phyloP scores from a whole-genome alignment of 2,329 filamentous ascomycete species.

The Thelonectria olida region DNA sequence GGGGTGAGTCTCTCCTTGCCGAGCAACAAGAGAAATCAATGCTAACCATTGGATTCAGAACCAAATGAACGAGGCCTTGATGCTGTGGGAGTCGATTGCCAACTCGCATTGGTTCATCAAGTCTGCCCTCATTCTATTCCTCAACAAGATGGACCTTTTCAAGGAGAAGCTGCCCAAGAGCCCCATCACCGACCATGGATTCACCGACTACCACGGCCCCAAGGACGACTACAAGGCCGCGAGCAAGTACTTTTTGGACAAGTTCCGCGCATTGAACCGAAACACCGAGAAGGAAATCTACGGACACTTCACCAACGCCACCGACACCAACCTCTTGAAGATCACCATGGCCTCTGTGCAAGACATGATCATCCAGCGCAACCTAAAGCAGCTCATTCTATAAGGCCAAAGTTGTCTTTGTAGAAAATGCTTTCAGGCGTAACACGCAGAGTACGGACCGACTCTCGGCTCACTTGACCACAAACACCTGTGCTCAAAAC shows the following conservation, averaged over 20 bases:
- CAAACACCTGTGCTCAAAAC: not conserved
- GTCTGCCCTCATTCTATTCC: conserved; percentile 83
- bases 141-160: conserved; percentile 91
- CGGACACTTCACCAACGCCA: conserved; percentile 70
- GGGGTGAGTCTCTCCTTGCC: conserved; percentile 69
- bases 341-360: conserved; percentile 88
- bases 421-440: not conserved
- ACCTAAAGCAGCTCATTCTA: conserved; percentile 78
- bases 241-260: conserved; percentile 83
- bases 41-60: conserved; percentile 63
- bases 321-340: conserved; percentile 79
- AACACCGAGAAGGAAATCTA: conserved; percentile 72
- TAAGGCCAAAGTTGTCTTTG: conserved; percentile 28
- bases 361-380: conserved; percentile 88
- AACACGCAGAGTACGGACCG: not conserved
- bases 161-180: conserved; percentile 77
- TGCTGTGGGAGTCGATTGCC: conserved; percentile 87
- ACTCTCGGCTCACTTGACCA: not conserved
- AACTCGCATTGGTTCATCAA: conserved; percentile 89
- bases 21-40: not conserved
- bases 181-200: conserved; percentile 77
- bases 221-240: conserved; percentile 77
- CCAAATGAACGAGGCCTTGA: conserved; percentile 90
- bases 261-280: conserved; percentile 80
- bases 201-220: conserved; percentile 81